Base-by-base conservation (phyloP, 345 rosid genomes). In the Conringia planisiliqua region DNA sequence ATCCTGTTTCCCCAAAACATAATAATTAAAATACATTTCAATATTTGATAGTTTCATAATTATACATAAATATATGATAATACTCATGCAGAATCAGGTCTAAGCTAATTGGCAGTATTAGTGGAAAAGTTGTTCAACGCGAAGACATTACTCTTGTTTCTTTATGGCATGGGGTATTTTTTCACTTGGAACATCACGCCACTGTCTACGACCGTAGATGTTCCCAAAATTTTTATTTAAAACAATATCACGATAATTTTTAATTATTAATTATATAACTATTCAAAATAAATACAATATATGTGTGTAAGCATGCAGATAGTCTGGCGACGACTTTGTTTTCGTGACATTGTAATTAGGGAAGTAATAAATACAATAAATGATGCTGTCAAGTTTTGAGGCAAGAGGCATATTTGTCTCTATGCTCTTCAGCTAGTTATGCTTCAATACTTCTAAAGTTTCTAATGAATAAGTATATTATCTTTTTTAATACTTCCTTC, bases 401-500 rank as follows among this genome's bases (percentile, higher is more conserved):
- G 78, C 78, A 74, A 57, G 67, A 66, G 42, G 78, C 78, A 74
- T 74, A 67, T 66, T 47, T 74, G 78, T 74, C 78, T 58, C 78
- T 59, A 66, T 16, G 58, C 58, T 57, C 66, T 66, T 55, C 32
- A 55, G 17, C 50, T 70, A 39, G 11, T 39, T 17, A 33, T 58
- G 74, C 56, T 11, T 58, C 77, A 10, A 7, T 42, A 10, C 1
- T 32, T 7, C 35, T 32, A 32, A 32, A 32, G 35, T 32, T 32
- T 22, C 24, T 22, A 22, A 22, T n/a, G n/a, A n/a, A n/a, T n/a
- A n/a, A n/a, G n/a, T n/a, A n/a, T n/a, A n/a, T n/a, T n/a, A n/a
- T n/a, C 24, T 22, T 22, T 22, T 22, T 22, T 22, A 22, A 22
- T 22, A 2, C 24, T 22, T 22, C 24, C 24, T 22, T 22, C 2